Conservation (phyloP, 164 flowering plant species). For the Stephania yunnanensis region DNA sequence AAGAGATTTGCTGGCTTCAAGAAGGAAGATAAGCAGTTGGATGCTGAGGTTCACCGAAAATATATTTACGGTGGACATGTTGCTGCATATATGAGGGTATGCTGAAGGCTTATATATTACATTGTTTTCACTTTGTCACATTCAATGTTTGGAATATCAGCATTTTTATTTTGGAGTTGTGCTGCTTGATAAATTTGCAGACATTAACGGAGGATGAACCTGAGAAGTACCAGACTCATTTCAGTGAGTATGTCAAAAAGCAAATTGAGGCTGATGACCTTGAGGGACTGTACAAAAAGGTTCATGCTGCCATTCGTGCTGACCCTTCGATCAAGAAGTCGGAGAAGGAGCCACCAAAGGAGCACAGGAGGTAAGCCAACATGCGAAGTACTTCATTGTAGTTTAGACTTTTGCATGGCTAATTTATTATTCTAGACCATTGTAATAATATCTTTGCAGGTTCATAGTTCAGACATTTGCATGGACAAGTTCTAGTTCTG, state of each 20-base stretch:
- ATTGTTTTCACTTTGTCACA: not conserved
- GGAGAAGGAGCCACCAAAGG: conserved; percentile 30
- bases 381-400: not conserved
- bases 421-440: no score
- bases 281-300: conserved; percentile 35
- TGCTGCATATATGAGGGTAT: conserved; percentile 67
- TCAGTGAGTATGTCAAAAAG: conserved; percentile 31
- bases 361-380: conserved; percentile 29
- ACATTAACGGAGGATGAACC: conserved; percentile 35
- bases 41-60: conserved; percentile 75
- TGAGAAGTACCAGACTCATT: conserved; percentile 36
- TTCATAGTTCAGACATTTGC: no score
- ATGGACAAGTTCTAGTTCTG: no score
- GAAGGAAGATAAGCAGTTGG: conserved; percentile 62
- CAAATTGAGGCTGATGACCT: conserved; percentile 28
- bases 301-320: conserved; percentile 41
- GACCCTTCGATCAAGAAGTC: conserved; percentile 28
- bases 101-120: not conserved
- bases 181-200: conserved; percentile 14
- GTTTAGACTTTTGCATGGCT: not conserved
- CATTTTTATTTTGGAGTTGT: not conserved
- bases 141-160: not conserved
- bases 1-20: conserved; percentile 74
- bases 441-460: no score
- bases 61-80: conserved; percentile 81